phyloP scores from a whole-genome alignment of 116 monocot genomes.

The Trichopus zeylanicus region DNA sequence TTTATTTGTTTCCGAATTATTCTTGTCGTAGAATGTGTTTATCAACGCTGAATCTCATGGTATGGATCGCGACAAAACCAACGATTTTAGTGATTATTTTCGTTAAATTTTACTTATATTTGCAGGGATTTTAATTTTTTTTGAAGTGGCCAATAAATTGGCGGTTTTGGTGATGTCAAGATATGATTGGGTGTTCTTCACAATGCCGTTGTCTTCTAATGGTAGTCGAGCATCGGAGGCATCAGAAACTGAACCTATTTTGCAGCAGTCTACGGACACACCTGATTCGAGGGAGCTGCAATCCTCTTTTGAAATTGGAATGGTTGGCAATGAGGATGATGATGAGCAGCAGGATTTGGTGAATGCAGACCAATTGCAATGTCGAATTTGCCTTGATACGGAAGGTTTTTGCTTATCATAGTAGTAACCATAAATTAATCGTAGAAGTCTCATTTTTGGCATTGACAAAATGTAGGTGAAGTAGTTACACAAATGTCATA shows the following conservation, averaged over 20 bases:
- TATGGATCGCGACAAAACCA: not conserved
- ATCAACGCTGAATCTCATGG: too few relatives aligned
- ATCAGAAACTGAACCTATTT: slow-evolving; percentile 35
- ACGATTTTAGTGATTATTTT: not conserved
- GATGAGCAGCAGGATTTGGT: slow-evolving; percentile 55
- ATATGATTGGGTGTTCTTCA: slow-evolving; percentile 28
- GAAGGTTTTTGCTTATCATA: slow-evolving; percentile 60
- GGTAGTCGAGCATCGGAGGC: slow-evolving; percentile 15
- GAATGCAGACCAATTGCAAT: slow-evolving; percentile 58
- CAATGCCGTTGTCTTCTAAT: slow-evolving; percentile 42
- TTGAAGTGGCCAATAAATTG: slow-evolving; percentile 17
- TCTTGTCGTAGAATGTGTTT: too few relatives aligned
- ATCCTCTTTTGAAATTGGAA: slow-evolving; percentile 47
- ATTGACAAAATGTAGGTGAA: not conserved
- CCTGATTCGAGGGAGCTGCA: slow-evolving; percentile 8
- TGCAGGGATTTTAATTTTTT: slow-evolving; percentile 23
- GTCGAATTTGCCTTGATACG: slow-evolving; percentile 89
- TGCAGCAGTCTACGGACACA: slow-evolving; percentile 12
- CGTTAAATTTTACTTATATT: not conserved
- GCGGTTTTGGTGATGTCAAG: slow-evolving; percentile 20
- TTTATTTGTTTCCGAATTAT: too few relatives aligned
- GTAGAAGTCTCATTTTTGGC: not conserved
- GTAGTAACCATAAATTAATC: slow-evolving; percentile 18
- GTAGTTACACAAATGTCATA: not conserved
- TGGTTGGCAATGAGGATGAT: slow-evolving; percentile 20